phyloP scores from a whole-genome alignment of 2,329 filamentous ascomycete species.

The Neonectria neomacrospora region DNA sequence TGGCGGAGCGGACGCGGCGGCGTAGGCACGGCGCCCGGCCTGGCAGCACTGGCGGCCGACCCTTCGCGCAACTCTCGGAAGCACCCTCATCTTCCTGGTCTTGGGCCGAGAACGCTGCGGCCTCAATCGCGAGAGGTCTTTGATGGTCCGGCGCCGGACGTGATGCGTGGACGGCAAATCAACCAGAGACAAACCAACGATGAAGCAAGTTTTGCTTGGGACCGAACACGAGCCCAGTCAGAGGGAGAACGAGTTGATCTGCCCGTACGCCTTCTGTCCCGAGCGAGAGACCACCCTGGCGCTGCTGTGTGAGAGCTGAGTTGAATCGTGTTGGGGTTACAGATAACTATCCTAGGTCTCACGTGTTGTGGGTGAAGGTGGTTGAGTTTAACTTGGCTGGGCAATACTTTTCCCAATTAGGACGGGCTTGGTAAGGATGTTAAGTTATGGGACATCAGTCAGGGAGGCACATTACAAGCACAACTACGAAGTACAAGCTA shows the following conservation, averaged over 20 bases:
- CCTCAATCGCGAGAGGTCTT: neutral
- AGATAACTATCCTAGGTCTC: too few species aligned
- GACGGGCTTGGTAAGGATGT: neutral
- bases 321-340: neutral
- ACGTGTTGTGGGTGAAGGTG: neutral
- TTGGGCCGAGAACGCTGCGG: too few species aligned
- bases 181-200: neutral
- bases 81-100: constrained; percentile 5
- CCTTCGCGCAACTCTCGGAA: neutral
- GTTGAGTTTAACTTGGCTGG: neutral
- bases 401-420: neutral
- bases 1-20: constrained; percentile 4
- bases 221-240: neutral
- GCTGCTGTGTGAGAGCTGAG: neutral
- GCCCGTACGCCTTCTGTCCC: too few species aligned
- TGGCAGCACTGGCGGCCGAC: constrained; percentile 25
- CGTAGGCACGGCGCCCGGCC: constrained; percentile 15
- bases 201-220: neutral
- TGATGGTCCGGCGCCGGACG: neutral
- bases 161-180: neutral
- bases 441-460: neutral
- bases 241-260: neutral
- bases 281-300: too few species aligned
- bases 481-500: neutral
- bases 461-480: neutral